Base-by-base conservation (phyloP, 2,329 filamentous ascomycete species). In the Didymellaceae sp. region DNA sequence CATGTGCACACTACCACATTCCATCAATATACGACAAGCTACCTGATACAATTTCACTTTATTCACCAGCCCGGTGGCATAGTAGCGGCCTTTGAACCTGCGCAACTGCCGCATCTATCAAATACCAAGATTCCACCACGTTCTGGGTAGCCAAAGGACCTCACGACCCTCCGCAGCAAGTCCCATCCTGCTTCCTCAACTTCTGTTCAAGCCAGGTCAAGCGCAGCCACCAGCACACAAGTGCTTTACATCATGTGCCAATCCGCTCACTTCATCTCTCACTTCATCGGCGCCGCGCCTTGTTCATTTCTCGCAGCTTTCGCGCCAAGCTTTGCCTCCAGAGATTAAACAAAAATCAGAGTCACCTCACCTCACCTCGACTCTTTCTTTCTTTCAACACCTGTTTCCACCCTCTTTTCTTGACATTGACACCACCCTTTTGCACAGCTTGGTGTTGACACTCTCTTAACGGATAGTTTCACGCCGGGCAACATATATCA, bases 221-320 rank as follows among this genome's bases (percentile, higher is more conserved):
- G n/a, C n/a, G n/a, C n/a, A 42, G 40, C 38, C 32, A 41, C 41
- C 45, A 42, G 31, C 45, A 46, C 17, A 21, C 31, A 39, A 16
- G 42, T 45, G 10, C 35, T 39, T 30, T 30, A 45, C 16, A 42
- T n/a, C 34, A 33, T 51, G 30, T 30, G 6, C 18, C 7, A 26
- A 17, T 24, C 16, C n/a, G 11, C 9, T 34, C 13, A 30, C 4
- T 37, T 35, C 47, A 50, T 43, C 44, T 50, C n/a, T 52, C 38
- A 52, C 51, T 20, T 54, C 54, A 57, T 41, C 33, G 22, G 40
- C 25, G 35, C 39, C 31, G 25, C 43, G 18, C 10, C 51, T 20
- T n/a, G n/a, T n/a, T n/a, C n/a, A n/a, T n/a, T n/a, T n/a, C n/a
- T 21, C 20, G 25, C 33, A 39, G 35, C 34, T 33, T 45, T 20